Base-by-base conservation (phyloP, 257 asterid species). In the Solanum sparsipilum region DNA sequence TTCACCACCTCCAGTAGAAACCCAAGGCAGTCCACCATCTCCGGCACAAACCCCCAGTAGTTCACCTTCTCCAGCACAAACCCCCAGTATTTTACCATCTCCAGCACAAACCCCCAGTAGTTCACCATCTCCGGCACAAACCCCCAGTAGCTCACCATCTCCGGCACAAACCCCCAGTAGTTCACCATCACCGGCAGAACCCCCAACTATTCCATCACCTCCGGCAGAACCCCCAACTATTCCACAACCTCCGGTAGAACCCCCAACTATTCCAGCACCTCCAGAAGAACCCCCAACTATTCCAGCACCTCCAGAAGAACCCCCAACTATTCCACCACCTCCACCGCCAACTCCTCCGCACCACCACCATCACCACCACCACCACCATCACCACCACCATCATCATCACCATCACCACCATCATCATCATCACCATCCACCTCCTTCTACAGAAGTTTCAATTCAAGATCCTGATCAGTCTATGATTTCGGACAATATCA, bases 141-240 rank as follows among this genome's bases (percentile, higher is more conserved):
- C 18, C 1, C 34, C 34, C 0, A 7, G 3, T 11, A 2, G 0
- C 5, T 2, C 9, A 65, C 35, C 74, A 67, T 18, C 74, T 5
- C 35, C 74, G 4, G 4, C 4, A 27, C 29, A 27, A 27, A 27
- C 29, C 29, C 29, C 29, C 29, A 27, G 29, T 27, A 27, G 29
- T 27, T 1, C 29, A 27, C 29, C 29, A 29, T 29, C 32, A 2
- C 32, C 32, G 0, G 34, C 3, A 25, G 20, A 12, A 67, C 3
- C 20, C 1, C 34, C 73, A 0, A 32, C 9, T 25, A 5, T 0
- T 5, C 1, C 73, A 25, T 3, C 71, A n/a, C 16, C 71, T 10
- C 7, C 71, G 0, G 34, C 0, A 25, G 35, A 5, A 25, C 6
- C 20, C 1, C 35, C 73, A 0, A 32, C 9, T 27, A 6, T 0